Conservation (phyloP, 192 early-diverging fungal genomes). For the Rhizophlyctis rosea region DNA sequence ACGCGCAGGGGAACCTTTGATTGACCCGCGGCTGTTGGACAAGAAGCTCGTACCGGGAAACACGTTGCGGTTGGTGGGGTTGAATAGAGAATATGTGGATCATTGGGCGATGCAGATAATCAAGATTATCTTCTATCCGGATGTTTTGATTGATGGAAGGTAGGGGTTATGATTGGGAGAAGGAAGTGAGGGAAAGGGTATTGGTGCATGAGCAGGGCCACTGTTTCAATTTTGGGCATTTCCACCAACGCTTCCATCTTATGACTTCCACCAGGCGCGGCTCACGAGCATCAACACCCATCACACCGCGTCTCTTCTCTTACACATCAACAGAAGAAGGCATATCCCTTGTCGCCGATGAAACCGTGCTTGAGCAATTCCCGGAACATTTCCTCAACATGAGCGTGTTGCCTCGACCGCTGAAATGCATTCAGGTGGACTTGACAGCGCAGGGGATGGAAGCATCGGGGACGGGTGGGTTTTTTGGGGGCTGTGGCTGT, state of each 20-base stretch:
- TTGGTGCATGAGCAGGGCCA: no score
- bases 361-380: slow-evolving; percentile 46
- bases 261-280: no score
- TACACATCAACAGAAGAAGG: slow-evolving; percentile 66
- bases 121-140: slow-evolving; percentile 62
- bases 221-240: no score
- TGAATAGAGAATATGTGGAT: slow-evolving; percentile 59
- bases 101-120: slow-evolving; percentile 53
- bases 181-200: slow-evolving; percentile 1
- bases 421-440: slow-evolving; percentile 67
- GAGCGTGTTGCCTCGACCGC: slow-evolving; percentile 39
- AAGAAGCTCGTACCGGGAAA: slow-evolving; percentile 46
- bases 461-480: background rate
- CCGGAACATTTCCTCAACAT: slow-evolving; percentile 42
- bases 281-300: background rate
- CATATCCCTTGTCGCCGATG: slow-evolving; percentile 65
- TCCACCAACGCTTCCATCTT: no score
- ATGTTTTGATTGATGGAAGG: slow-evolving; percentile 19
- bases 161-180: background rate
- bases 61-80: slow-evolving; percentile 57
- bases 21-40: slow-evolving; percentile 37
- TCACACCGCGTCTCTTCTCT: slow-evolving; percentile 56
- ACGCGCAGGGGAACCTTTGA: background rate
- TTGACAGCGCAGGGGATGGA: slow-evolving; percentile 37
- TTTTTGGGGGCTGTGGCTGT: no score